Evolutionary conservation across 1,284 basidiomycete genomes (phyloP).

Genomic region (Fistulinella staudtii): DNA sequence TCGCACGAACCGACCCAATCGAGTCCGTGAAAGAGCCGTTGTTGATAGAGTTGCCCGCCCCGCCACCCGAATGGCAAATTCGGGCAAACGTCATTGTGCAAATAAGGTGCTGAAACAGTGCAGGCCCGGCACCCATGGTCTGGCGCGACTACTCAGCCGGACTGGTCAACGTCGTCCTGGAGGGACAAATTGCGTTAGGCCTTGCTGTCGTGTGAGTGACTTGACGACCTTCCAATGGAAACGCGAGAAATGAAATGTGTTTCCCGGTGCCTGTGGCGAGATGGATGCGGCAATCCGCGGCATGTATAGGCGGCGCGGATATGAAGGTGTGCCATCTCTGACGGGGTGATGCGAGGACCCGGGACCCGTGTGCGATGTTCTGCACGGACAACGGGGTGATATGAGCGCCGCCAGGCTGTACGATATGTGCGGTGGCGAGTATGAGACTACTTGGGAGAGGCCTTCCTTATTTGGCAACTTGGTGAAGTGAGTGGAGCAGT

Average conservation of each 20-base stretch:
- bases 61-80: neutral
- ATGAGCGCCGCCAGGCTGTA: neutral
- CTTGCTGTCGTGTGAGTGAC: constrained; percentile 9
- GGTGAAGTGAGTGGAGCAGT: neutral
- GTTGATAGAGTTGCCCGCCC: neutral
- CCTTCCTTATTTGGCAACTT: constrained; percentile 9
- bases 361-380: constrained; percentile 6
- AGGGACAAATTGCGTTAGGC: constrained; percentile 1
- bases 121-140: neutral
- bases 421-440: constrained; percentile 2
- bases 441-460: too few species aligned
- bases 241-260: constrained; percentile 19
- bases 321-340: constrained; percentile 22
- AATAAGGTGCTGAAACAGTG: neutral
- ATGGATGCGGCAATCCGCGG: constrained; percentile 25
- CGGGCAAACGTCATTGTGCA: neutral
- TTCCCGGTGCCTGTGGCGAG: constrained; percentile 33
- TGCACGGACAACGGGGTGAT: constrained; percentile 5
- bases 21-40: neutral
- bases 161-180: too few species aligned
- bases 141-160: too few species aligned
- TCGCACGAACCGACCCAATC: too few species aligned
- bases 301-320: constrained; percentile 22
- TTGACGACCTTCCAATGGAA: constrained; percentile 25
- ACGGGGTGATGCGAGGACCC: constrained; percentile 3